phyloP scores from a whole-genome alignment of 805 yeast genomes.

The Groenewaldozyma tartarivorans region DNA sequence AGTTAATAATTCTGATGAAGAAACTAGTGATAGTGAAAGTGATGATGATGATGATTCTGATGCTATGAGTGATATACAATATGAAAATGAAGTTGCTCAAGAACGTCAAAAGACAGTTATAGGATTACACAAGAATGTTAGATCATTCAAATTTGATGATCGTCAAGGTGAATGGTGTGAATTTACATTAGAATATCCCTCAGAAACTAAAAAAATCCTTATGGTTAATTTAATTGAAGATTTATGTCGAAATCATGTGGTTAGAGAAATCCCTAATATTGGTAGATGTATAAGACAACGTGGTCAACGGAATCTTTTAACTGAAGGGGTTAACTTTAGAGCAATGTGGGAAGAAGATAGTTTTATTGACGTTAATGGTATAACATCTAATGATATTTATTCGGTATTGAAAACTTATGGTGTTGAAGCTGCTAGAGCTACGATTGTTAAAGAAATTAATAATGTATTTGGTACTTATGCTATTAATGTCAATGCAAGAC shows the following conservation, averaged over 20 bases:
- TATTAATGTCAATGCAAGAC: constrained; percentile 84
- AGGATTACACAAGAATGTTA: constrained; percentile 60
- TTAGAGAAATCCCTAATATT: constrained; percentile 81
- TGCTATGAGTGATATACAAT: constrained; percentile 35
- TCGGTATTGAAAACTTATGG: constrained; percentile 89
- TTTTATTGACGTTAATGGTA: constrained; percentile 80
- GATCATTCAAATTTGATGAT: constrained; percentile 85
- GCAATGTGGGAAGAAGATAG: constrained; percentile 98
- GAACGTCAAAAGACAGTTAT: constrained; percentile 82
- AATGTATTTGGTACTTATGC: constrained; percentile 96
- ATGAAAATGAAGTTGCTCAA: constrained; percentile 39
- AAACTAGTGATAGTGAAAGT: constrained; percentile 20
- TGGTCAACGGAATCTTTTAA: constrained; percentile 57
- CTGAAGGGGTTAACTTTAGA: constrained; percentile 96
- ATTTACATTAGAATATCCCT: constrained; percentile 72
- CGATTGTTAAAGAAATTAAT: constrained; percentile 91
- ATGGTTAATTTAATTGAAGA: constrained; percentile 96
- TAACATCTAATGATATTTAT: constrained; percentile 85
- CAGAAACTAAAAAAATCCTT: constrained; percentile 81
- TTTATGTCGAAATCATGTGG: constrained; percentile 80
- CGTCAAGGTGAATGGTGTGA: constrained; percentile 85
- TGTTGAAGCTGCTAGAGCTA: constrained; percentile 97
- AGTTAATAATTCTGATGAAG: constrained; percentile 22
- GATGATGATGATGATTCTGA: constrained; percentile 34
- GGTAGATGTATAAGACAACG: constrained; percentile 87